phyloP scores from a whole-genome alignment of 345 rosid genomes.

The Populus alba region DNA sequence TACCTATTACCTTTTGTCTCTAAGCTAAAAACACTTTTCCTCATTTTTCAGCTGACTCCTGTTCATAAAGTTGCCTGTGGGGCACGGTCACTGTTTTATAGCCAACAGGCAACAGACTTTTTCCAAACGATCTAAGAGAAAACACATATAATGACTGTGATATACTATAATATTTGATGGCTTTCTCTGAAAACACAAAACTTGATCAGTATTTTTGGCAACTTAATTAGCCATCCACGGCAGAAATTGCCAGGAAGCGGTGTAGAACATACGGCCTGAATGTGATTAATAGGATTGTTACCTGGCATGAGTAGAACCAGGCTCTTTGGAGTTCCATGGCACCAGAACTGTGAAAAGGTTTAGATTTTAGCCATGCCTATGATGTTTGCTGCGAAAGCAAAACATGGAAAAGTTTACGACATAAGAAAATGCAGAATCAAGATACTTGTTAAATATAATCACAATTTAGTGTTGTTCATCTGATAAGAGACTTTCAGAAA shows the following conservation, averaged over 20 bases:
- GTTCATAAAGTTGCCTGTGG: conserved; percentile 16
- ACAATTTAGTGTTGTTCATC: not conserved
- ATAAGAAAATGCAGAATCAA: conserved; percentile 1
- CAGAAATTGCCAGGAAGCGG: not conserved
- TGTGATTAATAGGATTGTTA: not conserved
- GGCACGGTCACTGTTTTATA: not conserved
- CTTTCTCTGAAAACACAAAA: conserved; percentile 2
- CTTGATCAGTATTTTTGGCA: not conserved
- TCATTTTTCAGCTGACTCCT: conserved; percentile 14
- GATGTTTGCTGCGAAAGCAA: conserved; percentile 2
- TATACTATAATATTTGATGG: conserved; percentile 1
- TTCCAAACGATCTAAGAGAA: conserved; percentile 22
- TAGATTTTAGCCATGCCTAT: not conserved
- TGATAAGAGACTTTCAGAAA: not conserved
- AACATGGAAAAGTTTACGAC: not conserved
- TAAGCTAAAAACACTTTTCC: conserved; percentile 16
- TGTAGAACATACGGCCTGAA: not conserved
- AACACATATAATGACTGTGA: conserved; percentile 2
- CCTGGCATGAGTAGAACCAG: not conserved
- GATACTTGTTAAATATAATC: conserved; percentile 15
- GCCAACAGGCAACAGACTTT: not conserved
- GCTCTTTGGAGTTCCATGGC: not conserved
- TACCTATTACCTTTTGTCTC: conserved; percentile 14
- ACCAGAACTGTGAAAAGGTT: not conserved
- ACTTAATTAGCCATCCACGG: conserved; percentile 6